phyloP scores from a whole-genome alignment of 331 rosid genomes.

The Rosa hybrid region DNA sequence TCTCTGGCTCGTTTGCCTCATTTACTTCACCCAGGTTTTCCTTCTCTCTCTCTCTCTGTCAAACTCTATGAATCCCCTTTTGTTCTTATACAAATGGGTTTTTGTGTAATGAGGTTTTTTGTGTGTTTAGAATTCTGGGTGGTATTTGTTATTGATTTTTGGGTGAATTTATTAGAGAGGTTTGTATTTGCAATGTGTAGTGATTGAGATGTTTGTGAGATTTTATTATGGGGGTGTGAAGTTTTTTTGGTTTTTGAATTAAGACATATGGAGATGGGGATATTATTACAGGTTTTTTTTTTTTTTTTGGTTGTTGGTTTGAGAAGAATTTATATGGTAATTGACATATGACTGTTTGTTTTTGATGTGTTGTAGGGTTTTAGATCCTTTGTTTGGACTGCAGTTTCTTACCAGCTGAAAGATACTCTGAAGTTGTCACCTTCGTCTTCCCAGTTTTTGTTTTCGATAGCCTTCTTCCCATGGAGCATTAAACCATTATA shows the following conservation, averaged over 20 bases:
- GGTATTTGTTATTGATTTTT: neutral
- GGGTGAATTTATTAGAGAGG: too few relatives aligned
- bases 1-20: constrained; percentile 79
- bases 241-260: too few relatives aligned
- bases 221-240: too few relatives aligned
- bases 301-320: neutral
- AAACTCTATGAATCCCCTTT: neutral
- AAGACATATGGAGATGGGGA: too few relatives aligned
- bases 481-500: constrained; percentile 92
- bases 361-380: constrained; percentile 57
- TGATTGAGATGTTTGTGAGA: too few relatives aligned
- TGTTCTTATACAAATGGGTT: neutral
- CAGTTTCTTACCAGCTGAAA: constrained; percentile 85
- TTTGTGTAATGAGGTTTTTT: neutral
- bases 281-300: too few relatives aligned
- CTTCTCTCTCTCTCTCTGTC: constrained; percentile 10
- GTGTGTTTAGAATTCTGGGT: constrained; percentile 13
- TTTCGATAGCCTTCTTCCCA: constrained; percentile 74
- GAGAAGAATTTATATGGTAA: neutral
- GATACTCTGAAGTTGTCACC: constrained; percentile 75
- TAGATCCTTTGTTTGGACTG: constrained; percentile 90
- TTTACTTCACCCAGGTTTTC: constrained; percentile 87
- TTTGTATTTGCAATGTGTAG: too few relatives aligned
- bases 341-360: neutral
- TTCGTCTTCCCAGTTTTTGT: constrained; percentile 77